A percentile compares a stretch with the other conserved stretches of the same genome.
These are phyloP conservation scores for Citrus mangshanensis DNA, from an alignment of 345 rosid species.

Conservation along the genomic window DNA sequence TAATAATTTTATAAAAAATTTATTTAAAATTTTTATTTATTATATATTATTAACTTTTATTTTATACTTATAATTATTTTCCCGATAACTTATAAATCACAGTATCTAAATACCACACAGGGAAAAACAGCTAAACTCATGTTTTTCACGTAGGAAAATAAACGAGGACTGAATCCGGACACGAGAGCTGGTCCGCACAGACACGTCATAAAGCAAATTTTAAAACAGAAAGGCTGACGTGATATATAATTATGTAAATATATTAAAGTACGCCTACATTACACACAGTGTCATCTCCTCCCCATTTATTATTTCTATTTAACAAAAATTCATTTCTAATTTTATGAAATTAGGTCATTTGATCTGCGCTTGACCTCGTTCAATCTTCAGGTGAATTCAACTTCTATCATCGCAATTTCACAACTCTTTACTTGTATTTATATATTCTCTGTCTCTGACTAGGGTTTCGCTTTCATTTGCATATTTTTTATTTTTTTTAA, in stretches of 20 bases:
- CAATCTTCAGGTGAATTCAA: constrained; percentile 25
- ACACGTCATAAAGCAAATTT: too few species aligned
- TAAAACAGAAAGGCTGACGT: neutral
- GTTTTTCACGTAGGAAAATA: too few species aligned
- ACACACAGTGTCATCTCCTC: neutral
- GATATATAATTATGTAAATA: too few species aligned
- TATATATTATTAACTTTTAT: too few species aligned
- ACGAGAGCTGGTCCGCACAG: too few species aligned
- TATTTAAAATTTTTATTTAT: too few species aligned
- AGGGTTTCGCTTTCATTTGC: constrained; percentile 29
- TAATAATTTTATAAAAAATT: too few species aligned
- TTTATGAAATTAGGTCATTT: neutral
- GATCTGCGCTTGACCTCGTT: constrained; percentile 26
- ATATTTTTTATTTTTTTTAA: neutral
- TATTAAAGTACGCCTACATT: neutral
- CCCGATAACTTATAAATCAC: too few species aligned
- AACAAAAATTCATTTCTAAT: neutral
- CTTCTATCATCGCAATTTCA: constrained; percentile 2
- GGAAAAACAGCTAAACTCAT: too few species aligned
- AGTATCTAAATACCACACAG: too few species aligned
- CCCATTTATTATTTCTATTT: neutral
- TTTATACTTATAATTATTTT: fast-evolving
- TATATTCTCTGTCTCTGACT: neutral
- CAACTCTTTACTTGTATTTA: constrained; percentile 6
- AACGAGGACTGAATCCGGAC: too few species aligned